These are phyloP conservation scores for Penstemon barbatus DNA, from an alignment of 257 asterid species.

Conservation along the genomic window DNA sequence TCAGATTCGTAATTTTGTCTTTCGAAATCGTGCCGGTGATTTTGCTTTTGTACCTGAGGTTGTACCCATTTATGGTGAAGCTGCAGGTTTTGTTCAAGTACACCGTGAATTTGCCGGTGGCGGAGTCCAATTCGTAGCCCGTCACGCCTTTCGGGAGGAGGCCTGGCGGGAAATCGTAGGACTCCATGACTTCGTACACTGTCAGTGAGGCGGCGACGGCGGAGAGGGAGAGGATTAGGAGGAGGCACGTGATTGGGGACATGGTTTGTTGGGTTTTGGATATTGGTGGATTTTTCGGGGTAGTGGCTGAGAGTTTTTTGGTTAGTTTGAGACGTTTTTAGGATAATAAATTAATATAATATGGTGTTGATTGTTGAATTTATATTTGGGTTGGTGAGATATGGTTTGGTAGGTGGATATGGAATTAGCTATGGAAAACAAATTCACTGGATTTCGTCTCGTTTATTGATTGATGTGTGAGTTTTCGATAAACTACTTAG, in stretches of 20 bases:
- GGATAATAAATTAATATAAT: too few relatives aligned
- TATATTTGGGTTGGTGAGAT: too few relatives aligned
- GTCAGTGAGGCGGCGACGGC: conserved; percentile 17
- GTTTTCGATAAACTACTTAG: too few relatives aligned
- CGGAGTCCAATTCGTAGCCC: conserved; percentile 59
- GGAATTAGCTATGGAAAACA: too few relatives aligned
- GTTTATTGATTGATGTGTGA: too few relatives aligned
- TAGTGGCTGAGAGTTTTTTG: too few relatives aligned
- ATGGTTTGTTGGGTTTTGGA: not conserved
- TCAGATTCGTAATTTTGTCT: conserved; percentile 40
- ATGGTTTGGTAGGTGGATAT: too few relatives aligned
- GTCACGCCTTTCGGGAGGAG: conserved; percentile 72
- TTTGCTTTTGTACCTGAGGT: conserved; percentile 57
- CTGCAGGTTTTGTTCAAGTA: conserved; percentile 49
- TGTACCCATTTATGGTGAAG: conserved; percentile 55
- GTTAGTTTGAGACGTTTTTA: too few relatives aligned
- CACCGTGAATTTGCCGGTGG: conserved; percentile 71
- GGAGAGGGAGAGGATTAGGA: not conserved
- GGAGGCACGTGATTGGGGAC: not conserved
- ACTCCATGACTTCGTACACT: conserved; percentile 51
- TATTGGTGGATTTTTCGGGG: too few relatives aligned
- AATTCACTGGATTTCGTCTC: too few relatives aligned
- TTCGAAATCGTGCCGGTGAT: conserved; percentile 58
- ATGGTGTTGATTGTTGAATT: too few relatives aligned
- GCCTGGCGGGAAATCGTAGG: conserved; percentile 70